Conservation (phyloP, 257 asterid species). For the Coffea eugenioides region DNA sequence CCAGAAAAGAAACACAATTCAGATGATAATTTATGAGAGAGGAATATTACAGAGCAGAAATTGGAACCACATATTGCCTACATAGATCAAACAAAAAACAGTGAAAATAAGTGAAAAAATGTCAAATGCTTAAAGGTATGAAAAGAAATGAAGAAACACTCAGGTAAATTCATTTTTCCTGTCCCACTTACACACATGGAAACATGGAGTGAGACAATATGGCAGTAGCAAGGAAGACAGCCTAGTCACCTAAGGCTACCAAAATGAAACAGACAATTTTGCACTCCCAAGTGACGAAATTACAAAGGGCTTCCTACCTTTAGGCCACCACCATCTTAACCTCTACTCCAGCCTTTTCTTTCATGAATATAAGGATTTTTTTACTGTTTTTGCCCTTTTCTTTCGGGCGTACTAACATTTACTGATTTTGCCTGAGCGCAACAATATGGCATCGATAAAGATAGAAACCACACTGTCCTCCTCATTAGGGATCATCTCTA, state of each 20-base stretch:
- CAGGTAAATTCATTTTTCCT: not conserved
- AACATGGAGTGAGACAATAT: not conserved
- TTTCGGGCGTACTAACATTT: no score
- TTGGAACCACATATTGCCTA: constrained; percentile 21
- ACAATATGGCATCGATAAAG: not conserved
- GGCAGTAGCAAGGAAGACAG: not conserved
- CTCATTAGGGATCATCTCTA: not conserved
- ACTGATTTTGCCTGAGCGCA: not conserved
- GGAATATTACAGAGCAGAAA: constrained; percentile 3
- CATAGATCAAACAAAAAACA: not conserved
- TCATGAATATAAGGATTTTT: no score
- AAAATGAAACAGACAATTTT: not conserved
- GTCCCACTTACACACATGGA: not conserved
- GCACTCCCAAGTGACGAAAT: not conserved
- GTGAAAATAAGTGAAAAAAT: not conserved
- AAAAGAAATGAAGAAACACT: not conserved
- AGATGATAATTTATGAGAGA: constrained; percentile 19
- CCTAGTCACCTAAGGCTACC: not conserved
- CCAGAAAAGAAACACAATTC: constrained; percentile 35
- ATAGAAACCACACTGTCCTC: not conserved
- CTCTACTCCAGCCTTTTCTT: not conserved
- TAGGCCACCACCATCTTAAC: not conserved
- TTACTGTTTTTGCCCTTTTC: no score
- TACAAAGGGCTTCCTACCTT: not conserved
- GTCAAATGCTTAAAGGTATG: not conserved